Evolutionary conservation across 306 rosid species (phyloP).

Genomic region (Echinosophora koreensis): DNA sequence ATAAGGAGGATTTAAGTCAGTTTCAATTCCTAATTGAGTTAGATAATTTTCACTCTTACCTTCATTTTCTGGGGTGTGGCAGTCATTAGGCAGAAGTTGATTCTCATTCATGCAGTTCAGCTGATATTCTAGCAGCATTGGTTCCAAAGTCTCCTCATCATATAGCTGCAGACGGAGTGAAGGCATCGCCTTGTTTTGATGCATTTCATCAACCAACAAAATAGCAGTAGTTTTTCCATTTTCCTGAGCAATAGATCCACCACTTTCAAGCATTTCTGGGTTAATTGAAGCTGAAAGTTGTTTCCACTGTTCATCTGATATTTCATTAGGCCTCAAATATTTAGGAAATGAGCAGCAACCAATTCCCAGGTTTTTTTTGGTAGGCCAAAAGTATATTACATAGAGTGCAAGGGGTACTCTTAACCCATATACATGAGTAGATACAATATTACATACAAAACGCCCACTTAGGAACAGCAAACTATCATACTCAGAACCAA

Average conservation of each 20-base stretch:
- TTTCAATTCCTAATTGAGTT: not conserved
- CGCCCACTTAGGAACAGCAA: too few species aligned
- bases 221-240: not conserved
- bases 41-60: constrained; percentile 28
- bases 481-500: too few species aligned
- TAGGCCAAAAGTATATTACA: too few species aligned
- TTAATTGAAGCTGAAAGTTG: not conserved
- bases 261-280: constrained; percentile 28
- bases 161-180: constrained; percentile 9
- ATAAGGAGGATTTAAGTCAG: not conserved
- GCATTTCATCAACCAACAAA: constrained; percentile 4
- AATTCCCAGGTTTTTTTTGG: not conserved
- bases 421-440: too few species aligned
- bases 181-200: constrained; percentile 28
- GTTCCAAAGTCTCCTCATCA: constrained; percentile 35
- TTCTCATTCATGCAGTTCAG: constrained; percentile 25
- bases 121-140: constrained; percentile 43
- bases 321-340: constrained; percentile 22
- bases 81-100: not conserved
- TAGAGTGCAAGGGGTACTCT: too few species aligned
- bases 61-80: not conserved
- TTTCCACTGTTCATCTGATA: constrained; percentile 27
- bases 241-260: constrained; percentile 29
- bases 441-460: too few species aligned
- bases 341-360: constrained; percentile 17